phyloP scores from a whole-genome alignment of 495 filamentous ascomycete species.

The Antarctomyces pellizariae region DNA sequence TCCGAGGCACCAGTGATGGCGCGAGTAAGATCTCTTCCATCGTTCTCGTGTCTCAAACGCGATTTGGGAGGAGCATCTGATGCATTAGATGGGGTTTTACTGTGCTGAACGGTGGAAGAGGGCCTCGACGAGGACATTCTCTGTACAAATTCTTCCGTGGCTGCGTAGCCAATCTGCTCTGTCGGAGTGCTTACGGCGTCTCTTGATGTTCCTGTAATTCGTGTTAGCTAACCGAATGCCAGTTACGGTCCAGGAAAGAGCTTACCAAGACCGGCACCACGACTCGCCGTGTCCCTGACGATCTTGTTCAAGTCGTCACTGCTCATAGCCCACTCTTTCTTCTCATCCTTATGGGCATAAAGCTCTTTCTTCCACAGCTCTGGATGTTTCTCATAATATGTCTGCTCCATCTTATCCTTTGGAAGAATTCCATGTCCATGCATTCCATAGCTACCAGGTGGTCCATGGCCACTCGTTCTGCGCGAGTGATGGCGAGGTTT shows the following conservation, averaged over 20 bases:
- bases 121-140: conserved; percentile 41
- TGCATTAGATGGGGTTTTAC: conserved; percentile 16
- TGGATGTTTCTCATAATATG: conserved; percentile 78
- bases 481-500: conserved; percentile 39
- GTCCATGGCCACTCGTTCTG: conserved; percentile 20
- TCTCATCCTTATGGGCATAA: conserved; percentile 28
- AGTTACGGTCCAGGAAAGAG: conserved; percentile 3
- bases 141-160: conserved; percentile 52
- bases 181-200: conserved; percentile 37
- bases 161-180: conserved; percentile 61
- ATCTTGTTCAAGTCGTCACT: conserved; percentile 82
- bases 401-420: conserved; percentile 56
- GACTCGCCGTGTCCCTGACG: conserved; percentile 45
- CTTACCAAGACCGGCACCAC: conserved; percentile 41
- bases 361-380: conserved; percentile 53
- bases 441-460: conserved; percentile 22
- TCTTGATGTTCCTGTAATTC: conserved; percentile 26
- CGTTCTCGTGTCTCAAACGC: conserved; percentile 9
- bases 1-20: conserved; percentile 11
- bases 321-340: conserved; percentile 69
- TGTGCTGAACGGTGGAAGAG: conserved; percentile 18
- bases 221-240: conserved; percentile 14
- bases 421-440: conserved; percentile 57
- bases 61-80: conserved; percentile 30
- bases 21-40: conserved; percentile 13